Evolutionary conservation across 2,329 filamentous ascomycete genomes (phyloP).

Genomic region (Fusarium protoensiforme): DNA sequence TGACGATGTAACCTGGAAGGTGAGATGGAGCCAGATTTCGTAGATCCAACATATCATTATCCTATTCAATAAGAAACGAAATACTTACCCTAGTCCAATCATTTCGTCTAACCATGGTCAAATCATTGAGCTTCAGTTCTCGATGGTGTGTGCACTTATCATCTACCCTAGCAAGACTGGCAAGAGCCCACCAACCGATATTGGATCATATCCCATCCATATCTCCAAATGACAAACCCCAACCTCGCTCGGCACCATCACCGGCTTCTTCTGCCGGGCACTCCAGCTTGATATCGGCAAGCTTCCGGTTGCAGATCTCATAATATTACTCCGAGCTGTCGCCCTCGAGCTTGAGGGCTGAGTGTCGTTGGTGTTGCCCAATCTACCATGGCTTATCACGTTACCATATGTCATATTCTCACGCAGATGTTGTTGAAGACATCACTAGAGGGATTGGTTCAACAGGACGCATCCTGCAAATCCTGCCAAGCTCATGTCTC

Average conservation of each 20-base stretch:
- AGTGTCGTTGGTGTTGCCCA: not conserved
- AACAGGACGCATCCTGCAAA: not conserved
- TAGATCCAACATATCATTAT: not conserved
- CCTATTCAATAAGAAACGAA: not conserved
- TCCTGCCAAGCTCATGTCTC: not conserved
- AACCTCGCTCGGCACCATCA: not conserved
- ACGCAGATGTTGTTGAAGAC: not conserved
- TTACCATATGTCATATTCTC: not conserved
- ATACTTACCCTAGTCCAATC: not conserved
- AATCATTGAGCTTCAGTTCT: not conserved
- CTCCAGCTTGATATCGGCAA: not conserved
- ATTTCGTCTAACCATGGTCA: not conserved
- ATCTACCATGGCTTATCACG: not conserved
- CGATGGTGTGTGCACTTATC: not conserved
- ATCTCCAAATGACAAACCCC: not conserved
- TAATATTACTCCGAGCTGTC: not conserved
- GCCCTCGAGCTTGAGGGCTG: not conserved
- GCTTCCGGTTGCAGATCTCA: not conserved
- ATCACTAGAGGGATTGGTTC: not conserved
- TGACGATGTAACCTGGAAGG: not conserved
- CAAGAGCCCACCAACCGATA: not conserved
- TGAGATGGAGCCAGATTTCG: not conserved
- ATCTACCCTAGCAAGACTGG: not conserved
- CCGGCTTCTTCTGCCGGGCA: not conserved
- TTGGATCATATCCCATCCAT: not conserved